Base-by-base conservation (phyloP, 2,329 filamentous ascomycete species). In the Alternaria tenuissima region DNA sequence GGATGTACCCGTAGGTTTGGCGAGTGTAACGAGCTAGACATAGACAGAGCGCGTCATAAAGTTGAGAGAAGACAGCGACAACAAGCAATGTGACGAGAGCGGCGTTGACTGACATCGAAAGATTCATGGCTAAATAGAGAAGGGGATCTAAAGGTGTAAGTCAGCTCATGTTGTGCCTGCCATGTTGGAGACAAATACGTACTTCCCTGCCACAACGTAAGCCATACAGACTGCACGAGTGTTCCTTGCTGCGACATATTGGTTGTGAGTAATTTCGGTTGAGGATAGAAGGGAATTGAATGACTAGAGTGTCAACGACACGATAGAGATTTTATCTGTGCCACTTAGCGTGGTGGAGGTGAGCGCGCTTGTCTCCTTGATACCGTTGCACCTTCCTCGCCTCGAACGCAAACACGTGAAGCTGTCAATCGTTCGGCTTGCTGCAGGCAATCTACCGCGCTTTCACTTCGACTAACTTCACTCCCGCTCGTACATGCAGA, bases 401-500 rank as follows among this genome's bases (percentile, higher is more conserved):
- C 1, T 39, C 26, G 28, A 49, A 16, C 22, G 18, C 30, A 38
- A 46, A 7, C 24, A 47, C 16, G 32, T 36, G 14, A 2, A 46
- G 38, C 4, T 36, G 8, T 47, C 14, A 16, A 20, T 18, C 28
- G 18, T 48, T 48, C 32, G 2, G 6, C 18, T 7, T 16, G 32
- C 34, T n/a, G 14, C 46, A n/a, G 9, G 39, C 11, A 14, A 12
- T 36, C n/a, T 7, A 12, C 32, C 18, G 46, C n/a, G 24, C 22
- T 24, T 44, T 47, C 51, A 52, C 36, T 16, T 26, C 47, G 30
- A 55, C 18, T 43, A n/a, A 9, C 39, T 48, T 24, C 39, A 65
- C 55, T 57, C 56, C 75, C 63, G 74, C 73, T 81, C 82, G 88
- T 88, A 93, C 86, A 93, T 86, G 77, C 91, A 86, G 79, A 91